Percentiles rank a stretch among this genome's conserved stretches.
These are phyloP conservation scores for Fusarium sp. DNA, from an alignment of 2,329 filamentous ascomycete genomes.

Conservation along the genomic window DNA sequence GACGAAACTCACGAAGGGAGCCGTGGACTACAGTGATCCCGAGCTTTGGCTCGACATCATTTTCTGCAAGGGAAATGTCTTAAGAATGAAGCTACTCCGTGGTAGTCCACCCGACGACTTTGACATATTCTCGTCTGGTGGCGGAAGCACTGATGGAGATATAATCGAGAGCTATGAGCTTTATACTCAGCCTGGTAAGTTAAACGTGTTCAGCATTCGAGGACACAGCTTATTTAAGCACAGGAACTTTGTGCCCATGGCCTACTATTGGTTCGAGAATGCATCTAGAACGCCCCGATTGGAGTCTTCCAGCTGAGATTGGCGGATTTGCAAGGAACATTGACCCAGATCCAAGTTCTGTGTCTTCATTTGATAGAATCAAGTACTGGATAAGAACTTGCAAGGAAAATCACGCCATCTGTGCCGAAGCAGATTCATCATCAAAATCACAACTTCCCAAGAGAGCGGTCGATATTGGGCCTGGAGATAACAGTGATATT, in stretches of 20 bases:
- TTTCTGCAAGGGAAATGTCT: slow-evolving; percentile 38
- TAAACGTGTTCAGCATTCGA: fast-evolving
- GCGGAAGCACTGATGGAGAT: slow-evolving; percentile 1
- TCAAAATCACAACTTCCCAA: slow-evolving; percentile 30
- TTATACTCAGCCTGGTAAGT: slow-evolving; percentile 39
- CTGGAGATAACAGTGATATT: slow-evolving; percentile 33
- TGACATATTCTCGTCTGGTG: slow-evolving; percentile 28
- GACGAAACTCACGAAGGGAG: slow-evolving; percentile 19
- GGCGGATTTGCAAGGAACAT: slow-evolving; percentile 36
- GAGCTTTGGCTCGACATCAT: slow-evolving; percentile 25
- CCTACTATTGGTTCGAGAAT: slow-evolving; percentile 36
- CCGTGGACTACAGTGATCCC: slow-evolving; percentile 9
- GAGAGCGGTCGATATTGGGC: slow-evolving; percentile 39
- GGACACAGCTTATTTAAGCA: not conserved
- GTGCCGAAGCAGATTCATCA: slow-evolving; percentile 24
- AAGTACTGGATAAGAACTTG: slow-evolving; percentile 40
- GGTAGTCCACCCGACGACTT: slow-evolving; percentile 28
- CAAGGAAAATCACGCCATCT: slow-evolving; percentile 27
- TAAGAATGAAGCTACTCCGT: slow-evolving; percentile 9
- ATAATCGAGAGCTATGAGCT: slow-evolving; percentile 30
- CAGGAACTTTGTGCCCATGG: slow-evolving; percentile 37
- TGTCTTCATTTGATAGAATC: slow-evolving; percentile 24
- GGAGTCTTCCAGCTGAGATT: slow-evolving; percentile 1
- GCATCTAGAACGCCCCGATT: slow-evolving; percentile 19
- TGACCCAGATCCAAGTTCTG: slow-evolving; percentile 27